These are phyloP conservation scores for Vaccinium corymbosum DNA, from an alignment of 148 eudicot genomes.

Conservation along the genomic window DNA sequence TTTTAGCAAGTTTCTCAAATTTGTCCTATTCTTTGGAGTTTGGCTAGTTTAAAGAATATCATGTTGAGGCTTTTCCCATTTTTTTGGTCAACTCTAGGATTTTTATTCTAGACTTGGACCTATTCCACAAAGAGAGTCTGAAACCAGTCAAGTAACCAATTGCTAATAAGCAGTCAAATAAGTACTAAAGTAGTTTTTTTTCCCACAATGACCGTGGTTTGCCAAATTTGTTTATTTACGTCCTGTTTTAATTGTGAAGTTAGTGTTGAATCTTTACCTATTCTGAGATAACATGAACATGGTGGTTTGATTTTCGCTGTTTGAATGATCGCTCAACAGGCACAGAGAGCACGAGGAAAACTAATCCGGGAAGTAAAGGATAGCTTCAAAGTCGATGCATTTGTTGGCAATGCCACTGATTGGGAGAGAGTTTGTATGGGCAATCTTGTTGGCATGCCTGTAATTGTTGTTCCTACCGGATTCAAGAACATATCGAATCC, in stretches of 20 bases:
- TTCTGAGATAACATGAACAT: not conserved
- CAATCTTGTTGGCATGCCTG: constrained; percentile 91
- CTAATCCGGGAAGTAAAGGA: constrained; percentile 64
- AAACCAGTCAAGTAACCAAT: not conserved
- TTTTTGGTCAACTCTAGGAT: not conserved
- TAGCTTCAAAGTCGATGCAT: constrained; percentile 71
- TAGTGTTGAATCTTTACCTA: not conserved
- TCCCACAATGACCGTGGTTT: not conserved
- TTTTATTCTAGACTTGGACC: not conserved
- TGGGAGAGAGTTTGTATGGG: constrained; percentile 91
- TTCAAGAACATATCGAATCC: constrained; percentile 46
- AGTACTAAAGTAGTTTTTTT: not conserved
- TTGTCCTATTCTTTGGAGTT: not conserved
- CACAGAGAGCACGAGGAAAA: constrained; percentile 82
- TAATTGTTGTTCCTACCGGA: constrained; percentile 71
- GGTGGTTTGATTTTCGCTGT: no score
- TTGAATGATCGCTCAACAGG: constrained; percentile 32
- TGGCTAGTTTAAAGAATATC: not conserved
- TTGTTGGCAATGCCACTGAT: constrained; percentile 74
- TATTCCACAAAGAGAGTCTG: not conserved
- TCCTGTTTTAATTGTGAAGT: not conserved
- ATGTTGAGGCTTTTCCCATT: not conserved
- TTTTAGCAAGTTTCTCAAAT: not conserved
- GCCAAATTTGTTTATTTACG: not conserved
- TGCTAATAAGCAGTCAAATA: not conserved